Base-by-base conservation (phyloP, 1,284 basidiomycete species). In the Ganoderma sp. region DNA sequence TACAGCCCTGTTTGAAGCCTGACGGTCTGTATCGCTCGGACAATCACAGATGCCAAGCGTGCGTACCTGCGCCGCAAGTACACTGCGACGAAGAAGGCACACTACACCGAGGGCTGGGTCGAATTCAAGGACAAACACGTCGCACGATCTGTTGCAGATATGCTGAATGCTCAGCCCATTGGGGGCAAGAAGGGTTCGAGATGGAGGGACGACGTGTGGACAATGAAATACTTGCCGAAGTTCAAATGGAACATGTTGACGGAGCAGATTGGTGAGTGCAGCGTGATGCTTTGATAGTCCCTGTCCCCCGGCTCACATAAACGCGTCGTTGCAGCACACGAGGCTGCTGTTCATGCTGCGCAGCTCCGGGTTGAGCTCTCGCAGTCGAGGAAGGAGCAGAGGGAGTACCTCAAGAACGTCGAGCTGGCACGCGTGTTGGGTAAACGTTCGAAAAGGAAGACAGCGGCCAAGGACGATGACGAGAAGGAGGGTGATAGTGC, bases 191-290 rank as follows among this genome's bases (percentile, higher is more conserved):
- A 97, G 79, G 93, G 95, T 5, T 87, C 88, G 8, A 85, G 94
- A 68, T 99, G 95, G 94, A 86, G 95, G 76, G 96, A 99, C 77
- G 97, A 99, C 73, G 90, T 99, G 8, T 99, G 98, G 98, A 99
- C 98, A 57, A 98, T 99, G 96, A 97, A 97, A 79, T 99, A 99
- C 78, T 84, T 99, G 63, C 96, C 96, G 8, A 94, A 91, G 72
- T 99, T 99, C 86, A 99, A 98, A 79, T 99, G 98, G 98, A 92
- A 93, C 79, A 98, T 98, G 97, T 84, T 99, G 69, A 97, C 95
- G 14, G 98, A 99, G 80, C 97, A 99, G 86, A 92, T 99, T 77
- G 95, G 97, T 97, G 78, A 79, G 95, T 87, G 17, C 69, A 57
- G 9, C 25, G 19, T 12, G 10, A n/a, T 14, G 3, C 10, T n/a